A percentile compares a stretch with the other conserved stretches of the same genome.
phyloP scores from a whole-genome alignment of 2,329 filamentous ascomycete genomes.

The Tolypocladium album region DNA sequence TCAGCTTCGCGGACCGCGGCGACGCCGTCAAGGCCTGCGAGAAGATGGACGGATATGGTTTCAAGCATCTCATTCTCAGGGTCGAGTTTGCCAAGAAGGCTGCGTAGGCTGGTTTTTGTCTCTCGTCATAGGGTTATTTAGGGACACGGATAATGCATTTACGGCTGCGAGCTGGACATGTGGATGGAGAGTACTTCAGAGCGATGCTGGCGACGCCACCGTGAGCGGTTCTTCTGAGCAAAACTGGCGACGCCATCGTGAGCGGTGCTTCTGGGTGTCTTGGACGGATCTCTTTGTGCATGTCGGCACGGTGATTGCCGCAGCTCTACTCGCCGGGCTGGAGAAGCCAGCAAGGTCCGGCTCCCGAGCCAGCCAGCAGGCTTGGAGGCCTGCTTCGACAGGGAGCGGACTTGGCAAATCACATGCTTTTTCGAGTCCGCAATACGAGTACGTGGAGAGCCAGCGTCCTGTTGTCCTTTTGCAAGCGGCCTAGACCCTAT shows the following conservation, averaged over 20 bases:
- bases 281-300: not conserved
- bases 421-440: not conserved
- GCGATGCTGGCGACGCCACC: not conserved
- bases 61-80: conserved; percentile 76
- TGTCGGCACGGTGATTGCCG: not conserved
- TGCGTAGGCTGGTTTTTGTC: conserved; percentile 18
- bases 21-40: conserved; percentile 89
- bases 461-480: not conserved
- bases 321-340: not conserved
- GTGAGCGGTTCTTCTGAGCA: not conserved
- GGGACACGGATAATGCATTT: conserved; percentile 3
- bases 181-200: not conserved
- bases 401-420: not conserved
- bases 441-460: not conserved
- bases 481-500: not conserved
- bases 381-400: not conserved
- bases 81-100: conserved; percentile 82
- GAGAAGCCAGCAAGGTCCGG: not conserved
- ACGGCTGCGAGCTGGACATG: not conserved
- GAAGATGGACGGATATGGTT: conserved; percentile 96
- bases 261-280: not conserved
- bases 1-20: conserved; percentile 83
- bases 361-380: not conserved
- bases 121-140: not conserved
- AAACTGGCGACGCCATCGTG: not conserved